Percentiles rank a stretch among this genome's conserved stretches.
Evolutionary conservation across 345 rosid genomes (phyloP).

Genomic region (Camelina laxa): DNA sequence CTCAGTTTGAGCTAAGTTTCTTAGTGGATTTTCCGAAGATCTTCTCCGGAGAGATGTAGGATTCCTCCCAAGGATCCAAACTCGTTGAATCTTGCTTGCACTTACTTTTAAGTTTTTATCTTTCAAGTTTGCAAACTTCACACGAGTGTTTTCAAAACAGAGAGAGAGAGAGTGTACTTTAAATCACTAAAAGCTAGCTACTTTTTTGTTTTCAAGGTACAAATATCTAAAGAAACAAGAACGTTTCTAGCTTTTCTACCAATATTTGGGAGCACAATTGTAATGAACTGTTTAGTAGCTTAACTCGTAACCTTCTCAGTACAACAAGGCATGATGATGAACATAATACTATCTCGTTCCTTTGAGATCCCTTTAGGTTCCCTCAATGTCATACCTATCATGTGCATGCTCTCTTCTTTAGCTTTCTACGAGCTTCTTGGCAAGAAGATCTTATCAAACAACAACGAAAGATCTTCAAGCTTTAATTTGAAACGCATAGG

Average conservation of each 20-base stretch:
- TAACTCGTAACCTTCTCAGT: constrained; percentile 66
- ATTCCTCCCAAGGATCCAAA: too few species aligned
- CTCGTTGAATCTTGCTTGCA: too few species aligned
- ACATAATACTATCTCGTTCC: constrained; percentile 41
- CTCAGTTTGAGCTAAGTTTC: too few species aligned
- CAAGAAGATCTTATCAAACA: constrained; percentile 5
- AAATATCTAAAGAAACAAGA: constrained; percentile 67
- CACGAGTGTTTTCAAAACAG: too few species aligned
- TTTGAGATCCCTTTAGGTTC: constrained; percentile 62
- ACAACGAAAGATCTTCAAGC: constrained; percentile 1
- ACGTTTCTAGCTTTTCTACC: constrained; percentile 60
- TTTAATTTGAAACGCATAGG: constrained; percentile 60
- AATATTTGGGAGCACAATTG: constrained; percentile 63
- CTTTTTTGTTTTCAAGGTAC: too few species aligned
- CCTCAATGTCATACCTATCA: constrained; percentile 50
- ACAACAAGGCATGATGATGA: constrained; percentile 60
- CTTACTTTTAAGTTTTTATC: too few species aligned
- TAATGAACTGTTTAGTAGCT: constrained; percentile 68
- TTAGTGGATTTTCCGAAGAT: too few species aligned
- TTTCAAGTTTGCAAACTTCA: too few species aligned
- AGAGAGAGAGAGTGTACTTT: too few species aligned
- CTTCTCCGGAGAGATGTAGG: too few species aligned
- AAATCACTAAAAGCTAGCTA: too few species aligned
- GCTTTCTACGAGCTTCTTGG: constrained; percentile 46
- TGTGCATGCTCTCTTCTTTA: constrained; percentile 53